phyloP scores from a whole-genome alignment of 2,329 filamentous ascomycete species.

The Neofusicoccum laricinum region DNA sequence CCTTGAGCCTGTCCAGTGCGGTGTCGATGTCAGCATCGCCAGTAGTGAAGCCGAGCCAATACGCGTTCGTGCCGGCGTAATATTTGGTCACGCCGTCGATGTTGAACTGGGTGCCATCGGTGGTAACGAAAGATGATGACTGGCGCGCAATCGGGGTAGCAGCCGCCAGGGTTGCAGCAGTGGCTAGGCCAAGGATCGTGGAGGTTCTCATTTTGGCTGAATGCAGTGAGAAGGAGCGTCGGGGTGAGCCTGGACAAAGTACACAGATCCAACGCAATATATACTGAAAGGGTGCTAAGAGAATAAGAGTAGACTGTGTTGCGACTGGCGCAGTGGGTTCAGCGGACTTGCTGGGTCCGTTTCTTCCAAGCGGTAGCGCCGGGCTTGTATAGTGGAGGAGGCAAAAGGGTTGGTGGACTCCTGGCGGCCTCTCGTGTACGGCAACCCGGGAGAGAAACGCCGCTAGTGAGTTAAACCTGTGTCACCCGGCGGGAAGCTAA shows the following conservation, averaged over 20 bases:
- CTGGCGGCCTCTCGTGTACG: not conserved
- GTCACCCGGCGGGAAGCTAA: not conserved
- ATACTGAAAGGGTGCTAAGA: not conserved
- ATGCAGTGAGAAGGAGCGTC: not conserved
- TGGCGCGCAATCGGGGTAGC: constrained; percentile 8
- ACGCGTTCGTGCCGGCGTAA: constrained; percentile 55
- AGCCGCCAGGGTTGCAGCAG: constrained; percentile 18
- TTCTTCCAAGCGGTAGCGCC: constrained; percentile 3
- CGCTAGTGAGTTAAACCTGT: not conserved
- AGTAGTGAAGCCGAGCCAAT: constrained; percentile 54
- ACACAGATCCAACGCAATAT: not conserved
- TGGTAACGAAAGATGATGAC: constrained; percentile 27
- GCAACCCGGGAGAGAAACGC: constrained; percentile 2
- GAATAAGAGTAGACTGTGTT: not conserved
- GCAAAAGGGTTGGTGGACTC: not conserved
- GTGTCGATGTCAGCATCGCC: constrained; percentile 55
- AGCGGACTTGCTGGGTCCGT: constrained; percentile 3
- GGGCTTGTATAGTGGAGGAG: not conserved
- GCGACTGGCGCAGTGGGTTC: not conserved
- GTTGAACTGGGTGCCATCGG: constrained; percentile 32
- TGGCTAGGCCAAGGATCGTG: constrained; percentile 22
- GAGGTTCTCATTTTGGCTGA: constrained; percentile 24
- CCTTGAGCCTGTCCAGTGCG: constrained; percentile 44
- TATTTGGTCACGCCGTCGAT: constrained; percentile 39
- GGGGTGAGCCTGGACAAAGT: not conserved